These are phyloP conservation scores for Ampelocalamus luodianensis DNA, from an alignment of 176 grass and related monocot species.

Conservation along the genomic window DNA sequence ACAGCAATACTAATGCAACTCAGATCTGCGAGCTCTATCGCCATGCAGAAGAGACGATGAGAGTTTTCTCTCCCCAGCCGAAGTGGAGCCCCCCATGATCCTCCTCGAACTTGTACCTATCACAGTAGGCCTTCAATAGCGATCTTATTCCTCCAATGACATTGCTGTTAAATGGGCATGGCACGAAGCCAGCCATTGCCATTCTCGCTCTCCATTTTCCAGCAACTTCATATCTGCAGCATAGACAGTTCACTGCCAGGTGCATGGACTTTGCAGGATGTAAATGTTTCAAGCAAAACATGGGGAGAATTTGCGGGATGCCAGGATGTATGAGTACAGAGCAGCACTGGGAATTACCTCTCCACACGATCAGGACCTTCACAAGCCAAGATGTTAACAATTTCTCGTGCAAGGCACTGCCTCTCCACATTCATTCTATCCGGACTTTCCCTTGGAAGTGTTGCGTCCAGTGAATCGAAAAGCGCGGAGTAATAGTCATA, in stretches of 20 bases:
- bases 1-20: conserved; percentile 41
- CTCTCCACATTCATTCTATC: conserved; percentile 98
- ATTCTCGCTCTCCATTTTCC: conserved; percentile 98
- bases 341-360: conserved; percentile 57
- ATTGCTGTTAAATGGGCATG: conserved; percentile 65
- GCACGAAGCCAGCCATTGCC: conserved; percentile 87
- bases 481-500: conserved; percentile 95
- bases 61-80: conserved; percentile 86
- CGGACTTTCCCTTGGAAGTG: conserved; percentile 81
- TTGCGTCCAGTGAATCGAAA: conserved; percentile 92
- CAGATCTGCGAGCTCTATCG: conserved; percentile 52
- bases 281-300: neutral
- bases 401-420: conserved; percentile 95
- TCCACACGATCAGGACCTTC: conserved; percentile 98
- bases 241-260: conserved; percentile 16
- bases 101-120: conserved; percentile 82
- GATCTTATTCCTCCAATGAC: conserved; percentile 62
- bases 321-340: conserved; percentile 8
- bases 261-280: neutral
- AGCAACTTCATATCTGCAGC: conserved; percentile 82
- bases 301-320: neutral
- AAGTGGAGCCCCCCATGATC: conserved; percentile 81
- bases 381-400: conserved; percentile 93
- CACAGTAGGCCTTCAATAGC: conserved; percentile 72
- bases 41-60: conserved; percentile 92